Evolutionary conservation across 2,329 filamentous ascomycete genomes (phyloP).

Genomic region (Annulohypoxylon truncatum): DNA sequence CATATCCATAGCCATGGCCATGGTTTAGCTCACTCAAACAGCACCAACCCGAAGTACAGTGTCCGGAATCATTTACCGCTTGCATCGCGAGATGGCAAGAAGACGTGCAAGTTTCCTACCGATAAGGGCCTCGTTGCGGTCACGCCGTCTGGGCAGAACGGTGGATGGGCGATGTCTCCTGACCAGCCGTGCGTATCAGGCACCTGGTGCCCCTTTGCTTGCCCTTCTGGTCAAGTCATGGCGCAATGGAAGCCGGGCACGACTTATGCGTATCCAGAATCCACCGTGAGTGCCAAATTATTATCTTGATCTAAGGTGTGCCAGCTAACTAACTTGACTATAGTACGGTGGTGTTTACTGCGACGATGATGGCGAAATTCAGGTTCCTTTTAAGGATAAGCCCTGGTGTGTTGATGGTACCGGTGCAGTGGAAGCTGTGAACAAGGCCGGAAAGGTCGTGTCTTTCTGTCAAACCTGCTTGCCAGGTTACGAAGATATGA

Average conservation of each 20-base stretch:
- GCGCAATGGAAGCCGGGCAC: slow-evolving; percentile 81
- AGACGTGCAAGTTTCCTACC: slow-evolving; percentile 72
- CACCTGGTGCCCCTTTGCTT: slow-evolving; percentile 81
- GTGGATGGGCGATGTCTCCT: slow-evolving; percentile 83
- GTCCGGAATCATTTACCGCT: slow-evolving; percentile 50
- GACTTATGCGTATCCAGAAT: slow-evolving; percentile 74
- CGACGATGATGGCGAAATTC: slow-evolving; percentile 71
- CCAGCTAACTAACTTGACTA: slow-evolving; percentile 27
- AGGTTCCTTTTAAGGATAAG: slow-evolving; percentile 75
- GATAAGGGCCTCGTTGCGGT: slow-evolving; percentile 75
- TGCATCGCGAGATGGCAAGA: slow-evolving; percentile 62
- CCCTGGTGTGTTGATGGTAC: slow-evolving; percentile 78
- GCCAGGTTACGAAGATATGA: slow-evolving; percentile 83
- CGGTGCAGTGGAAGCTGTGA: slow-evolving; percentile 72
- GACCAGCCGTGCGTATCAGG: slow-evolving; percentile 75
- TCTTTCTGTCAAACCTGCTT: slow-evolving; percentile 84
- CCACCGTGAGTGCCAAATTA: slow-evolving; percentile 70
- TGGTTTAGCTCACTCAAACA: slow-evolving; percentile 28
- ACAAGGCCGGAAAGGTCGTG: slow-evolving; percentile 71
- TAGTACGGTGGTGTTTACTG: slow-evolving; percentile 82
- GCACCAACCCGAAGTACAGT: slow-evolving; percentile 48
- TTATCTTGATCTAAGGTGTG: background rate
- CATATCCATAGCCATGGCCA: slow-evolving; percentile 48
- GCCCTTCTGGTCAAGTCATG: slow-evolving; percentile 79
- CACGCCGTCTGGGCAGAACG: slow-evolving; percentile 72